phyloP scores from a whole-genome alignment of 176 grass and related monocot genomes.

The Dactylis glomerata region DNA sequence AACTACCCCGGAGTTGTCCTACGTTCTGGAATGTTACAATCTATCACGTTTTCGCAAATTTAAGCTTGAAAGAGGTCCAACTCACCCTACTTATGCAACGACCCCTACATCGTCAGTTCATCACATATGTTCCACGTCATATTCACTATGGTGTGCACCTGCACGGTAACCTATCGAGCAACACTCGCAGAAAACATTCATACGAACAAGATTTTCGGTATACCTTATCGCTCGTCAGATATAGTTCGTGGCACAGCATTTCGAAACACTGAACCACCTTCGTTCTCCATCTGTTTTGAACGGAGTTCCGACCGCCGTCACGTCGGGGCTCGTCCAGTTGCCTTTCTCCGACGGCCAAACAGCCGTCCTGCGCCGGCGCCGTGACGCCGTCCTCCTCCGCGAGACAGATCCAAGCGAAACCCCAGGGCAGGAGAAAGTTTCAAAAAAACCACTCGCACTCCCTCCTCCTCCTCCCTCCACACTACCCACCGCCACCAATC shows the following conservation, averaged over 20 bases:
- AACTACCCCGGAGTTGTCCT: too few relatives aligned
- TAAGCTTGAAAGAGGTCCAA: too few relatives aligned
- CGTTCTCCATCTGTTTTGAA: background rate
- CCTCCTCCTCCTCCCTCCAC: constrained; percentile 36
- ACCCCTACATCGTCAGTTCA: too few relatives aligned
- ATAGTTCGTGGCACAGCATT: background rate
- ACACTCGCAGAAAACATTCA: too few relatives aligned
- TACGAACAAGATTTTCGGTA: too few relatives aligned
- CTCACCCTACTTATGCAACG: too few relatives aligned
- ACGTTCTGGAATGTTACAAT: too few relatives aligned
- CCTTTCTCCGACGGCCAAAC: background rate
- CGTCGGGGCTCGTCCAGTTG: background rate
- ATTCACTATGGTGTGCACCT: too few relatives aligned
- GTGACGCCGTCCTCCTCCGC: background rate
- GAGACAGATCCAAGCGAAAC: constrained; percentile 1
- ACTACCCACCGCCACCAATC: constrained; percentile 13
- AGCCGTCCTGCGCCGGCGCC: constrained; percentile 23
- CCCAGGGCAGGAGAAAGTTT: constrained; percentile 16
- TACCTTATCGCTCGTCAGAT: too few relatives aligned
- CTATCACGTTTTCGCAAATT: too few relatives aligned
- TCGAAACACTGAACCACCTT: background rate
- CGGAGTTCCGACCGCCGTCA: background rate
- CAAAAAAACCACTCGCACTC: constrained; percentile 37
- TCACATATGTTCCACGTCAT: too few relatives aligned
- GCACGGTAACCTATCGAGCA: too few relatives aligned